Conservation (phyloP, 345 rosid species). For the Clarkia xantiana region DNA sequence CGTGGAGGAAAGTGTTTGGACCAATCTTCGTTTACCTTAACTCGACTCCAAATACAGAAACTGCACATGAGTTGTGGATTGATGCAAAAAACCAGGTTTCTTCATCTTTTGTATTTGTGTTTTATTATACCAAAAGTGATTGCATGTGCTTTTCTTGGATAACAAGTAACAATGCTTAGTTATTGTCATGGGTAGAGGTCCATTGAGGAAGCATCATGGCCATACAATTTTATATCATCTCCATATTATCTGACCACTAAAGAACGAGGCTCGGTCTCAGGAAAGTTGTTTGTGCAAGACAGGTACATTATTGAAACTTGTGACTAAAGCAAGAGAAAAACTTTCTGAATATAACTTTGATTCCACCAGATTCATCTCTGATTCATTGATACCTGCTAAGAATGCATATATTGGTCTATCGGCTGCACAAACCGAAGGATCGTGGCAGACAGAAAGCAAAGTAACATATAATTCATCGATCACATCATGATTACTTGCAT, state of each 20-base stretch:
- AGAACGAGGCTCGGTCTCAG: conserved; percentile 18
- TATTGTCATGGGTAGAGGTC: conserved; percentile 13
- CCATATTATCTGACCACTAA: conserved; percentile 16
- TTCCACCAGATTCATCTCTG: conserved; percentile 15
- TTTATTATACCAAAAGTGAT: not conserved
- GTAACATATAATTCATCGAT: conserved; percentile 2
- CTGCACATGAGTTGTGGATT: conserved; percentile 20
- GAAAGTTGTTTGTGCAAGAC: conserved; percentile 21
- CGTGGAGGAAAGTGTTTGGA: conserved; percentile 31
- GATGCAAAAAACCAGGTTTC: conserved; percentile 27
- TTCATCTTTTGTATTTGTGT: not conserved
- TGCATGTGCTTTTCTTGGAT: too few species aligned
- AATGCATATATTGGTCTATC: conserved; percentile 20
- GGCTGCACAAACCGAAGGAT: conserved; percentile 17
- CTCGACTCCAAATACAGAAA: conserved; percentile 16
- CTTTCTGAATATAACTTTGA: not conserved
- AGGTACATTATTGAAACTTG: conserved; percentile 4
- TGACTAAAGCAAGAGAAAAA: not conserved
- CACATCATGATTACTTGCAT: not conserved
- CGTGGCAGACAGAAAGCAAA: conserved; percentile 30
- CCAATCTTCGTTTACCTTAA: conserved; percentile 29
- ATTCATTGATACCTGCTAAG: conserved; percentile 23
- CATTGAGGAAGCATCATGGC: conserved; percentile 24
- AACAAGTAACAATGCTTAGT: conserved; percentile 1
- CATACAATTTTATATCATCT: conserved; percentile 23